Conservation (phyloP, 495 filamentous ascomycete genomes). For the Pyronema omphalodes region DNA sequence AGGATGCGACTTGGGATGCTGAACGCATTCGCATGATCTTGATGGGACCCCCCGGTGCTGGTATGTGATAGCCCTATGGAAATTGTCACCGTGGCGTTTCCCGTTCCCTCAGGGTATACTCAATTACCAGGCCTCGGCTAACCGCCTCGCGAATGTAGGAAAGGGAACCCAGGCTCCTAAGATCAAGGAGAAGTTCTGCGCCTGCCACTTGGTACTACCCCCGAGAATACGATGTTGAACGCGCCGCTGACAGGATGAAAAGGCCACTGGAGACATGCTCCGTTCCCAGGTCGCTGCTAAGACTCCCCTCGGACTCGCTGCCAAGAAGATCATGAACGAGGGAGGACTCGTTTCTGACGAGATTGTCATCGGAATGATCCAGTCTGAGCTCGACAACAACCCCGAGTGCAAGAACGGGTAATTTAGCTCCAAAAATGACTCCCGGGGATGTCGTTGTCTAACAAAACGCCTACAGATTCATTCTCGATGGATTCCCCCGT, state of each 20-base stretch:
- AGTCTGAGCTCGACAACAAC: conserved; percentile 86
- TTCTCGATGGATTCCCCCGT: conserved; percentile 94
- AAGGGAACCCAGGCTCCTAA: conserved; percentile 97
- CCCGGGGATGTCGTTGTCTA: background rate
- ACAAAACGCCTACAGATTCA: conserved; percentile 46
- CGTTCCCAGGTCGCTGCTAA: conserved; percentile 97
- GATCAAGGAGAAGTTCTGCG: conserved; percentile 92
- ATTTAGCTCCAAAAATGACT: conserved; percentile 9
- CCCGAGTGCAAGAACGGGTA: conserved; percentile 92
- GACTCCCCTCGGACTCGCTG: conserved; percentile 81
- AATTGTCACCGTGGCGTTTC: background rate
- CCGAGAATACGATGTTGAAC: background rate
- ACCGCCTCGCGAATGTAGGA: conserved; percentile 37
- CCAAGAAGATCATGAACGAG: conserved; percentile 99
- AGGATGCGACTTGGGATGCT: conserved; percentile 29
- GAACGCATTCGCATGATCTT: conserved; percentile 80
- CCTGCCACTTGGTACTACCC: conserved; percentile 75
- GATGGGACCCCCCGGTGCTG: conserved; percentile 93
- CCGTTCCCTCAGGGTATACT: background rate
- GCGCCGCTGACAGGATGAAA: conserved; percentile 6
- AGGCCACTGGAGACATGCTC: conserved; percentile 99
- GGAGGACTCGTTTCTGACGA: conserved; percentile 96
- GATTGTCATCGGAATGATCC: conserved; percentile 99
- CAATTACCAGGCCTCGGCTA: conserved; percentile 5
- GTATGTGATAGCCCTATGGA: conserved; percentile 33